phyloP scores from a whole-genome alignment of 106 monocot species.

The Chionographis japonica region DNA sequence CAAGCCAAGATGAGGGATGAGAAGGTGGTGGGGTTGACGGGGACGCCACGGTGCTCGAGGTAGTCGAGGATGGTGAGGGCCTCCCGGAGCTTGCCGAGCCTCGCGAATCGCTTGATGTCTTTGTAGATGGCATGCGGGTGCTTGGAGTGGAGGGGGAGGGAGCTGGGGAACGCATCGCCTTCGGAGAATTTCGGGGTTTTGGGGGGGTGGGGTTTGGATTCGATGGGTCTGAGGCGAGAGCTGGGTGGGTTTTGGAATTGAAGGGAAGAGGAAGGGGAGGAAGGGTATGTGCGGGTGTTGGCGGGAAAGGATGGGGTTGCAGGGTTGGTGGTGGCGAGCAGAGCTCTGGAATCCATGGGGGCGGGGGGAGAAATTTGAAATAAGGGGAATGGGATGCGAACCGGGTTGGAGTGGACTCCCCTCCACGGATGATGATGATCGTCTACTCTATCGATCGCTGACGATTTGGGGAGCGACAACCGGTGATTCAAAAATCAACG shows the following conservation, averaged over 20 bases:
- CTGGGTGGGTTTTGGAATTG: background rate
- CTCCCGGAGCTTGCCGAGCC: constrained; percentile 35
- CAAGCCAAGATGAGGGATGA: constrained; percentile 70
- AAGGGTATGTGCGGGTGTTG: background rate
- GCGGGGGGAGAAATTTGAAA: too few species aligned
- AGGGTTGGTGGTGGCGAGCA: background rate
- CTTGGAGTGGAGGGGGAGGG: constrained; percentile 71
- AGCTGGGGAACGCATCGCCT: constrained; percentile 25
- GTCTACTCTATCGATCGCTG: too few species aligned
- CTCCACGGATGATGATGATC: too few species aligned
- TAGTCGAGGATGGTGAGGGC: constrained; percentile 83
- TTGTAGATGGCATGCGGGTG: constrained; percentile 56
- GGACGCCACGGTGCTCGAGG: constrained; percentile 65
- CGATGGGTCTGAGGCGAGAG: background rate
- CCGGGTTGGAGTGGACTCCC: too few species aligned
- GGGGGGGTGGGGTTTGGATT: background rate
- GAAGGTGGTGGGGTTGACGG: constrained; percentile 75
- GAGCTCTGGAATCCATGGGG: constrained; percentile 23
- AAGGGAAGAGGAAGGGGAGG: background rate
- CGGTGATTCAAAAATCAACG: too few species aligned
- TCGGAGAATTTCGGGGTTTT: constrained; percentile 19
- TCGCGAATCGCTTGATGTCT: constrained; percentile 52
- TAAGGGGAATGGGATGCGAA: too few species aligned
- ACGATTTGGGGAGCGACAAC: too few species aligned
- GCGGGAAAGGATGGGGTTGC: background rate